Percentiles rank a stretch among this genome's conserved stretches.
These are phyloP conservation scores for Paramecium tetraurelia DNA, from an alignment of 73 alveolate species.

Conservation along the genomic window DNA sequence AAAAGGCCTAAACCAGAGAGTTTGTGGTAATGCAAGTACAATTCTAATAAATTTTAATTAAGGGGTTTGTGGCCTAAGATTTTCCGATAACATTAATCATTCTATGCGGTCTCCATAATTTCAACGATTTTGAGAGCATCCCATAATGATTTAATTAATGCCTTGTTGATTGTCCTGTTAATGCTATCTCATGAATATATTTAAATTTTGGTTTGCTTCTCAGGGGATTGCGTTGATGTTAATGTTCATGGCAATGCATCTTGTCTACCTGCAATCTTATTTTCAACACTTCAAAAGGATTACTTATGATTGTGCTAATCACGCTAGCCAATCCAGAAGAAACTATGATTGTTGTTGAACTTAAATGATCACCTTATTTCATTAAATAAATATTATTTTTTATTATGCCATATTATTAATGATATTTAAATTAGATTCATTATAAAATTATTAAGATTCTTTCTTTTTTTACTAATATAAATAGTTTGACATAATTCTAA, in stretches of 20 bases:
- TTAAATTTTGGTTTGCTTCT: slow-evolving; percentile 18
- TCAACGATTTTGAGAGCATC: not conserved
- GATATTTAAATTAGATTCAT: not conserved
- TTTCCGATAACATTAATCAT: not conserved
- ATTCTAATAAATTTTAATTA: slow-evolving; percentile 41
- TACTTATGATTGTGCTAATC: slow-evolving; percentile 38
- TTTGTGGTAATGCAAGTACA: slow-evolving; percentile 47
- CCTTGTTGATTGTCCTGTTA: not conserved
- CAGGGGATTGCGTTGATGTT: not conserved
- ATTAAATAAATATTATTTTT: slow-evolving; percentile 2
- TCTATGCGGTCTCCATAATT: not conserved
- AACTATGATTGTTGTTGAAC: not conserved
- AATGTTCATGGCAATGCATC: slow-evolving; percentile 15
- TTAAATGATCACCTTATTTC: not conserved
- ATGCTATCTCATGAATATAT: slow-evolving; percentile 39
- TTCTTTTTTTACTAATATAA: not conserved
- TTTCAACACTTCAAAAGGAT: slow-evolving; percentile 62
- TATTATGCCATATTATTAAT: not conserved
- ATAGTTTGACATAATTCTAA: not conserved
- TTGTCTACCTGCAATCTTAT: slow-evolving; percentile 27
- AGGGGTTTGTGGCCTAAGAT: slow-evolving; percentile 24
- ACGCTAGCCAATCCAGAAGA: slow-evolving; percentile 55
- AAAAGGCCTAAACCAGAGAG: not conserved
- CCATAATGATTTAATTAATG: not conserved
- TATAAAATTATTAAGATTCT: not conserved